Evolutionary conservation across 208 protist species (phyloP).

Genomic region (Crithidia brevicula): DNA sequence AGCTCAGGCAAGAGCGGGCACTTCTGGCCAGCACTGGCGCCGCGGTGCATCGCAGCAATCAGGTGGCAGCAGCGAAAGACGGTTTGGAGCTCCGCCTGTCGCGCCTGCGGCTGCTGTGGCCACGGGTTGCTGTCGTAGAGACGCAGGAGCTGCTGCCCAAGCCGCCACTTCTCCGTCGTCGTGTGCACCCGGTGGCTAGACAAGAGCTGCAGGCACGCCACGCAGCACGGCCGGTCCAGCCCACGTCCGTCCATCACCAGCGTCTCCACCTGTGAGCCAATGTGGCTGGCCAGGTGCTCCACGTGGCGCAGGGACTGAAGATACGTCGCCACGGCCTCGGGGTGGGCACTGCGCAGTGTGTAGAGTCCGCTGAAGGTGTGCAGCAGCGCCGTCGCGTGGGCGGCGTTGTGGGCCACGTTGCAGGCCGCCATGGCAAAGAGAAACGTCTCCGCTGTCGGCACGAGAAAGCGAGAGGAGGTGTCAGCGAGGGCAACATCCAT

Average conservation of each 20-base stretch:
- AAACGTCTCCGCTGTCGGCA: constrained; percentile 78
- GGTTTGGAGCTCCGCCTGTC: constrained; percentile 77
- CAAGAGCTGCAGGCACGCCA: constrained; percentile 81
- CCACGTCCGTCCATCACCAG: constrained; percentile 52
- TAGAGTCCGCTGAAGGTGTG: constrained; percentile 42
- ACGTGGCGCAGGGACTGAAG: constrained; percentile 76
- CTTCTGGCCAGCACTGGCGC: background rate
- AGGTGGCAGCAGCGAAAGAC: constrained; percentile 82
- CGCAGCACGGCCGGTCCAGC: constrained; percentile 61
- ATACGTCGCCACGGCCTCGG: constrained; percentile 67
- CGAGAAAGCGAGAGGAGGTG: constrained; percentile 58
- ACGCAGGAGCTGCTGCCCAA: constrained; percentile 40
- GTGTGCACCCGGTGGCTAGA: constrained; percentile 38
- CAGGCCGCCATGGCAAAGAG: constrained; percentile 75
- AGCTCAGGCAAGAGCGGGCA: constrained; percentile 37
- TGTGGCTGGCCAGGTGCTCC: constrained; percentile 21
- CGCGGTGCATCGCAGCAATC: constrained; percentile 25
- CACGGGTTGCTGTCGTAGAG: constrained; percentile 73
- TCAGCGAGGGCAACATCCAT: constrained; percentile 45
- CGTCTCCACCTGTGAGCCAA: constrained; percentile 50
- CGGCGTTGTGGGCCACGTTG: constrained; percentile 50
- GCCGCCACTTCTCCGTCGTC: constrained; percentile 30
- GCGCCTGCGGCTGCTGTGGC: constrained; percentile 68
- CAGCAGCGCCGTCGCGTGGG: constrained; percentile 57
- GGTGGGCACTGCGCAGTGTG: constrained; percentile 64